A percentile compares a stretch with the other conserved stretches of the same genome.
phyloP scores from a whole-genome alignment of 345 rosid genomes.

The Mangifera indica region DNA sequence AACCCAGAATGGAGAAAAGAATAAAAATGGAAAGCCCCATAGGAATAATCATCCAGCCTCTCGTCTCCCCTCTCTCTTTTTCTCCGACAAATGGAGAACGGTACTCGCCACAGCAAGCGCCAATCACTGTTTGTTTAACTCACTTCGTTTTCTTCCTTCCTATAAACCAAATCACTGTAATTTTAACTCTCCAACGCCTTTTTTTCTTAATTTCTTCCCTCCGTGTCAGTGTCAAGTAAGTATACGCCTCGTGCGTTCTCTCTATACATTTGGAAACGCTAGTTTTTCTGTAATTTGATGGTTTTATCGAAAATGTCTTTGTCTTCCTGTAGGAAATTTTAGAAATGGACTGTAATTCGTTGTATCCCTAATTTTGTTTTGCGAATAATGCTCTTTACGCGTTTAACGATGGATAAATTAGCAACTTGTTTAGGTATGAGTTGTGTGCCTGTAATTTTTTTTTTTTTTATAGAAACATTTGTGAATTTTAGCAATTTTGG shows the following conservation, averaged over 20 bases:
- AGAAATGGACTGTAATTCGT: too few relatives aligned
- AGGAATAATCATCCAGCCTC: background rate
- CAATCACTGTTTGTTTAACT: background rate
- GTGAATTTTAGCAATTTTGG: too few relatives aligned
- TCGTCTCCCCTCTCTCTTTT: background rate
- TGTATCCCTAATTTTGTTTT: background rate
- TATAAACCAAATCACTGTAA: background rate
- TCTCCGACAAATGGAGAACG: conserved; percentile 1
- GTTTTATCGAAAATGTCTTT: background rate
- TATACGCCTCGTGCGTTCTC: background rate
- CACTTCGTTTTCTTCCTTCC: background rate
- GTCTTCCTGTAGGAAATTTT: background rate
- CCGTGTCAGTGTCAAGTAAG: conserved; percentile 1
- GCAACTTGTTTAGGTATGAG: background rate
- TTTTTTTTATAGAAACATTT: too few relatives aligned
- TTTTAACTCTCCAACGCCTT: background rate
- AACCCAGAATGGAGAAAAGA: background rate
- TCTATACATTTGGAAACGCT: conserved; percentile 5
- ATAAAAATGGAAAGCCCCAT: background rate
- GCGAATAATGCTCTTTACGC: background rate
- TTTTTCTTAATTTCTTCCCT: background rate
- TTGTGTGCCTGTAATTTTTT: too few relatives aligned
- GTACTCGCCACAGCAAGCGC: background rate
- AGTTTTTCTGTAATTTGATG: background rate
- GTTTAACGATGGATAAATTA: background rate